Percentiles rank a stretch among this genome's conserved stretches.
Conservation (phyloP, 225 moss, liverwort and hornwort species). For the Takakia lepidozioides region DNA sequence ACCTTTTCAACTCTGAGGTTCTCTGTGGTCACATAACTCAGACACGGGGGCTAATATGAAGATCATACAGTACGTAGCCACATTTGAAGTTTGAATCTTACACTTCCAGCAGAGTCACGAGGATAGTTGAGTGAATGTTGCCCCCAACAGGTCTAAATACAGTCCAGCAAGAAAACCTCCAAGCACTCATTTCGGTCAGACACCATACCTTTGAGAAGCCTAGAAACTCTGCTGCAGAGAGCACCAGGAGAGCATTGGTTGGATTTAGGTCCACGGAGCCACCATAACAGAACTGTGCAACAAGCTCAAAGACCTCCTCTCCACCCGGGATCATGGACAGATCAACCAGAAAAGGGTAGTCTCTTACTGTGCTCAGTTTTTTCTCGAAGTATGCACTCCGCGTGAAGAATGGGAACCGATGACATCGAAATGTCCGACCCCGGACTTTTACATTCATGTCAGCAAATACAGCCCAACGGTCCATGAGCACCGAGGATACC, state of each 20-base stretch:
- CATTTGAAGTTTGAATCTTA: no score
- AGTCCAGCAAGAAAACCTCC: not conserved
- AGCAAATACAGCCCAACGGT: no score
- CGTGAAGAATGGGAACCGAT: not conserved
- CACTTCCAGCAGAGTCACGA: not conserved
- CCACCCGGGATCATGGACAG: slow-evolving; percentile 11
- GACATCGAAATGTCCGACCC: not conserved
- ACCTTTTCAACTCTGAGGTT: no score
- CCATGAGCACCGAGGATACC: no score
- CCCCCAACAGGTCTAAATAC: not conserved
- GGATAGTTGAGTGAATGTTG: not conserved
- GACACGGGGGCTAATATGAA: no score
- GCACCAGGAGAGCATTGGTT: slow-evolving; percentile 10
- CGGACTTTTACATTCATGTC: not conserved
- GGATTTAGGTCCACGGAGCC: slow-evolving; percentile 6
- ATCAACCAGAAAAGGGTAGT: slow-evolving; percentile 3
- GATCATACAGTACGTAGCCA: no score
- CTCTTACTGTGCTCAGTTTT: not conserved
- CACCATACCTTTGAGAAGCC: slow-evolving; percentile 15
- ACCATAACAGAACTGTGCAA: slow-evolving; percentile 15
- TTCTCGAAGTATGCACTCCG: not conserved
- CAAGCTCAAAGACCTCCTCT: slow-evolving; percentile 8
- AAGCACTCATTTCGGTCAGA: not conserved
- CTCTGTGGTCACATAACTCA: no score
- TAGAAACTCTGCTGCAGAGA: slow-evolving; percentile 17